Evolutionary conservation across 1,139 yeast genomes (phyloP).

Genomic region (Suhomyces ambrosiae): DNA sequence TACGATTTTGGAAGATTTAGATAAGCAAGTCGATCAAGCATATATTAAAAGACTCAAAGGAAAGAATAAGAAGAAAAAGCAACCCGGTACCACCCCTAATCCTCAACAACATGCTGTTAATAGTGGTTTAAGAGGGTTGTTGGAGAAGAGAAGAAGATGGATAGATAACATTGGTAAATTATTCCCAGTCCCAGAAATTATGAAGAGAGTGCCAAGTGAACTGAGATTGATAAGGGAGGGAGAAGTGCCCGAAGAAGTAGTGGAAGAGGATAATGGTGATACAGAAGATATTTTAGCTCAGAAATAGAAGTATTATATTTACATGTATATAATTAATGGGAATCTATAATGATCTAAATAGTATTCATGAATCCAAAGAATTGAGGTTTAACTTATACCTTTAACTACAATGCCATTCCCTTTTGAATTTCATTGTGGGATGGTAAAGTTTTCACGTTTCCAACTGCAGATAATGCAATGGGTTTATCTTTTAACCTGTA

Average conservation of each 20-base stretch:
- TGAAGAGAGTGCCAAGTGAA: slow-evolving; percentile 73
- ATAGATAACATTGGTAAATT: slow-evolving; percentile 84
- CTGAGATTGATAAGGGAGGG: slow-evolving; percentile 48
- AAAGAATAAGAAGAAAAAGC: slow-evolving; percentile 79
- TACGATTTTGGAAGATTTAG: slow-evolving; percentile 87
- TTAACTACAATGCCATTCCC: slow-evolving; percentile 33
- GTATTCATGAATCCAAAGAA: no score
- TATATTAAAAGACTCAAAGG: slow-evolving; percentile 81
- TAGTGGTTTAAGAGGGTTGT: slow-evolving; percentile 72
- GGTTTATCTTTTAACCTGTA: slow-evolving; percentile 78
- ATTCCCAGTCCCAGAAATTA: slow-evolving; percentile 66
- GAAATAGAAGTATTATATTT: slow-evolving; percentile 1
- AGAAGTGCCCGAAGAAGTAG: slow-evolving; percentile 42
- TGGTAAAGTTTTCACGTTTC: slow-evolving; percentile 69
- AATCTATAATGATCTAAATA: background rate
- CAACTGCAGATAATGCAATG: slow-evolving; percentile 87
- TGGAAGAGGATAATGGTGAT: slow-evolving; percentile 37
- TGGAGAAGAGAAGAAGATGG: slow-evolving; percentile 91
- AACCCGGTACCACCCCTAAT: slow-evolving; percentile 32
- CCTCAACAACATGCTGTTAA: slow-evolving; percentile 61
- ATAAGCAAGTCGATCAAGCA: slow-evolving; percentile 95
- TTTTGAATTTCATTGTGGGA: slow-evolving; percentile 53
- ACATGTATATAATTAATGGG: slow-evolving; percentile 7
- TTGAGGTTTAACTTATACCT: no score
- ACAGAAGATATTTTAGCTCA: slow-evolving; percentile 7